These are phyloP conservation scores for Trichoderma aggressivum DNA, from an alignment of 2,329 filamentous ascomycete genomes.

Conservation along the genomic window DNA sequence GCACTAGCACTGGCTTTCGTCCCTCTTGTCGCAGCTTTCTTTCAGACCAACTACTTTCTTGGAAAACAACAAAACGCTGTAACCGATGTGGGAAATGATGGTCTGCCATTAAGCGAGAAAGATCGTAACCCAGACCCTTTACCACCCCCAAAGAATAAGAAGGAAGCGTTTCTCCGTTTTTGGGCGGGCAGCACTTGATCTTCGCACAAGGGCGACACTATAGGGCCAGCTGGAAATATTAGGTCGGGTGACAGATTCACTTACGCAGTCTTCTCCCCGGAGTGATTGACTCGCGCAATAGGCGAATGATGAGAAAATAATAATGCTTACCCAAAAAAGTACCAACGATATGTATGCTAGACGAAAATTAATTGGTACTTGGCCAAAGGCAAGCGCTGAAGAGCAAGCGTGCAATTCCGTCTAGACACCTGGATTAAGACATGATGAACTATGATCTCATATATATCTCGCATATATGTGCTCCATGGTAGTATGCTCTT, in stretches of 20 bases:
- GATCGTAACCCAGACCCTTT: slow-evolving; percentile 22
- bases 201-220: background rate
- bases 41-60: slow-evolving; percentile 38
- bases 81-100: slow-evolving; percentile 29
- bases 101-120: slow-evolving; percentile 23
- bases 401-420: no score
- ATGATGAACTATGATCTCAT: no score
- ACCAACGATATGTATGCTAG: background rate
- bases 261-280: background rate
- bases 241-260: background rate
- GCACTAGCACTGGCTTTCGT: slow-evolving; percentile 33
- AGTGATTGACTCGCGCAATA: background rate
- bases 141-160: slow-evolving; percentile 23
- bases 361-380: background rate
- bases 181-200: slow-evolving; percentile 23
- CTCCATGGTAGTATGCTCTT: no score
- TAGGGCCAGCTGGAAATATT: background rate
- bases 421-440: no score
- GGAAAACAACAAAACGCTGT: slow-evolving; percentile 32
- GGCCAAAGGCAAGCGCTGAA: no score
- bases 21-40: slow-evolving; percentile 34
- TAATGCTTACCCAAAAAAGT: background rate
- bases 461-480: no score
- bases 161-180: slow-evolving; percentile 29
- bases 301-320: background rate